A percentile compares a stretch with the other conserved stretches of the same genome.
Conservation (phyloP, 768 basidiomycete species). For the Tricholoma saponaceum region DNA sequence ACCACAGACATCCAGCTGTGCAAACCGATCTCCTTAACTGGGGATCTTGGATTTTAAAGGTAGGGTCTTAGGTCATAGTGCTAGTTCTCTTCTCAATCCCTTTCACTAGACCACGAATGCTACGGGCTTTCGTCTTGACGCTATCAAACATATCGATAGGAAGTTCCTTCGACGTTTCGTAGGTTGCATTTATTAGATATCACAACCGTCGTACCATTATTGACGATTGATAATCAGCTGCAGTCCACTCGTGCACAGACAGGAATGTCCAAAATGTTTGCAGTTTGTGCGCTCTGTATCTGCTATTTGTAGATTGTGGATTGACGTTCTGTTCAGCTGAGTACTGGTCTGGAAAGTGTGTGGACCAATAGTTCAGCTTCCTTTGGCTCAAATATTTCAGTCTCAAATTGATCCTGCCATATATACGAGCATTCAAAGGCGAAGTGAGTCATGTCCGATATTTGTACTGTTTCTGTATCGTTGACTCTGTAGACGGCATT, state of each 20-base stretch:
- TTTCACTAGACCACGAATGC: slow-evolving; percentile 57
- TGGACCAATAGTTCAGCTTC: background rate
- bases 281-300: slow-evolving; percentile 34
- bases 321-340: slow-evolving; percentile 50
- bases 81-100: slow-evolving; percentile 1
- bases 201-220: background rate
- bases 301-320: background rate
- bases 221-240: slow-evolving; percentile 34
- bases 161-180: slow-evolving; percentile 70
- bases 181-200: slow-evolving; percentile 16
- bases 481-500: slow-evolving; percentile 60
- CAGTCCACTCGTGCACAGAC: slow-evolving; percentile 42
- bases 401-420: slow-evolving; percentile 47
- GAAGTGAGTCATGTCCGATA: slow-evolving; percentile 38
- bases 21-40: slow-evolving; percentile 69
- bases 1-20: slow-evolving; percentile 80
- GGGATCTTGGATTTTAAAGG: slow-evolving; percentile 73
- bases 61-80: slow-evolving; percentile 8
- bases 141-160: slow-evolving; percentile 85
- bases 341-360: slow-evolving; percentile 76
- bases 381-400: slow-evolving; percentile 24
- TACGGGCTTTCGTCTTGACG: slow-evolving; percentile 81
- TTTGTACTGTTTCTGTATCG: background rate
- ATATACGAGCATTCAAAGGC: slow-evolving; percentile 60
- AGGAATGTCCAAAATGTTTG: slow-evolving; percentile 52